phyloP scores from a whole-genome alignment of 2,329 filamentous ascomycete genomes.

The Ustilaginoidea virens region DNA sequence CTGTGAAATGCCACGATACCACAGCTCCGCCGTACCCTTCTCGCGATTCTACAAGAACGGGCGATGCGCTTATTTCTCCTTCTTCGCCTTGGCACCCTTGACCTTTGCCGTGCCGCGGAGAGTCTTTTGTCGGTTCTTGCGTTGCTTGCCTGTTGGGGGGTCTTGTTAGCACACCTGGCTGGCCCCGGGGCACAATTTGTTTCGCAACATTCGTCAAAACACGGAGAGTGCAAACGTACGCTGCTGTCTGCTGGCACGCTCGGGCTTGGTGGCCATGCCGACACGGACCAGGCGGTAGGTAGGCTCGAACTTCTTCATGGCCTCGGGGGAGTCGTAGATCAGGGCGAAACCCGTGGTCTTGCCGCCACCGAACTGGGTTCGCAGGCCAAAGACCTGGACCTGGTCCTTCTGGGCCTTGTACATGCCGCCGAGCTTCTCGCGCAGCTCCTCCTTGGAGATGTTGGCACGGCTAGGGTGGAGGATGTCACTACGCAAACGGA shows the following conservation, averaged over 20 bases:
- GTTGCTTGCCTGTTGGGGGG: slow-evolving; percentile 75
- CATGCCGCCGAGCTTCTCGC: slow-evolving; percentile 79
- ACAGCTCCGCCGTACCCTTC: slow-evolving; percentile 13
- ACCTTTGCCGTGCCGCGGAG: slow-evolving; percentile 95
- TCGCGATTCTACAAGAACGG: slow-evolving; percentile 17
- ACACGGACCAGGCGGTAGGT: slow-evolving; percentile 93
- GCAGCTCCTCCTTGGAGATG: slow-evolving; percentile 98
- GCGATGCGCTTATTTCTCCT: slow-evolving; percentile 61
- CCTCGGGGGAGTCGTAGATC: slow-evolving; percentile 95
- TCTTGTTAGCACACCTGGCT: no score
- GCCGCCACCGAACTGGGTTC: slow-evolving; percentile 97
- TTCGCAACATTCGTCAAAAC: no score
- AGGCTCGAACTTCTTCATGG: slow-evolving; percentile 99
- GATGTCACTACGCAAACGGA: slow-evolving; percentile 98
- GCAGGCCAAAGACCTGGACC: slow-evolving; percentile 95
- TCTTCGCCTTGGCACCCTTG: slow-evolving; percentile 91
- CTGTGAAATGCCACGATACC: slow-evolving; percentile 14
- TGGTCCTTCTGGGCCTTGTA: slow-evolving; percentile 99
- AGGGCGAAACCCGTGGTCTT: slow-evolving; percentile 99
- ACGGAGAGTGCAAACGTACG: slow-evolving; percentile 65
- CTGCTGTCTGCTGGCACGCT: slow-evolving; percentile 97
- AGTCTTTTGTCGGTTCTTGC: slow-evolving; percentile 99
- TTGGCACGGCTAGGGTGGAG: slow-evolving; percentile 97
- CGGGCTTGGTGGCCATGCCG: slow-evolving; percentile 82
- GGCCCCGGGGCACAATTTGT: no score